Conservation (phyloP, 345 rosid species). For the Dimocarpus longan region DNA sequence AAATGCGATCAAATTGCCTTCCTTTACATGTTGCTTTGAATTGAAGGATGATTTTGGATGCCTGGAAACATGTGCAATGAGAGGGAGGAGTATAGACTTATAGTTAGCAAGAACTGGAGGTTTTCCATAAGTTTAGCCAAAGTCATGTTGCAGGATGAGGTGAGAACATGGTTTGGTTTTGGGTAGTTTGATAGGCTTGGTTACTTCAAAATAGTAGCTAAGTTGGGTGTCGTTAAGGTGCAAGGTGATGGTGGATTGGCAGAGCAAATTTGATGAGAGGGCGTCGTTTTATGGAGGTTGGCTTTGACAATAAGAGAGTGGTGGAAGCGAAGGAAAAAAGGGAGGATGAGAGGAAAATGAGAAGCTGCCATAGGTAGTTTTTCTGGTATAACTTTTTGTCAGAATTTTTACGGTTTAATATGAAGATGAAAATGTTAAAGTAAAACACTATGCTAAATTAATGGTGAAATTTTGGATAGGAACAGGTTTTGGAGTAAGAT, state of each 20-base stretch:
- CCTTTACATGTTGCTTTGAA: conserved; percentile 81
- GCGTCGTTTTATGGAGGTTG: conserved; percentile 43
- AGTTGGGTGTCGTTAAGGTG: conserved; percentile 38
- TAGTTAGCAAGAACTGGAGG: conserved; percentile 79
- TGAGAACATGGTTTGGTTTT: conserved; percentile 51
- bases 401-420: not conserved
- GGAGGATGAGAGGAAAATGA: conserved; percentile 28
- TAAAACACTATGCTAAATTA: not conserved
- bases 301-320: conserved; percentile 33
- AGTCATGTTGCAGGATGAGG: conserved; percentile 67
- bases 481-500: not conserved
- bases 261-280: conserved; percentile 33
- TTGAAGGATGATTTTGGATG: conserved; percentile 78
- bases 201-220: conserved; percentile 75
- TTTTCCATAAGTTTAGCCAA: conserved; percentile 64
- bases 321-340: conserved; percentile 31
- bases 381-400: not conserved
- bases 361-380: conserved; percentile 47
- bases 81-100: conserved; percentile 69
- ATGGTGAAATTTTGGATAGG: not conserved
- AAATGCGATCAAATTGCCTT: conserved; percentile 80
- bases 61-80: conserved; percentile 43
- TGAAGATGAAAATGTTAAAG: not conserved
- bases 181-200: conserved; percentile 52
- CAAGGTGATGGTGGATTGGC: conserved; percentile 33